Percentiles rank a stretch among this genome's conserved stretches.
Conservation (phyloP, 805 yeast genomes). For the Wickerhamiella bombiphila region DNA sequence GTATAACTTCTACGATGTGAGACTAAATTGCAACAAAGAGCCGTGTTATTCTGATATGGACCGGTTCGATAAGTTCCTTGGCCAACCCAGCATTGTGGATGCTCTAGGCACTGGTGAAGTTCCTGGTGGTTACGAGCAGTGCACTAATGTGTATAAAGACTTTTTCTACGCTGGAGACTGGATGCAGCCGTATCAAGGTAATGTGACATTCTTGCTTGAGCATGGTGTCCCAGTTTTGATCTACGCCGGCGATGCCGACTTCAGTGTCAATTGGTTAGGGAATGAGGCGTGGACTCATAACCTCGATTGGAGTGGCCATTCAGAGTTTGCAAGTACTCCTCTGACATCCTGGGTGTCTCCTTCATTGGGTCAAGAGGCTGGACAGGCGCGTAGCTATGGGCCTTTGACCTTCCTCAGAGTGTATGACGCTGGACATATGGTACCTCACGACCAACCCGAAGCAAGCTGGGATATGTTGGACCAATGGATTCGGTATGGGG, state of each 20-base stretch:
- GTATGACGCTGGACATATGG: conserved; percentile 90
- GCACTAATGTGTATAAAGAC: conserved; percentile 65
- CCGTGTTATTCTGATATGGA: conserved; percentile 66
- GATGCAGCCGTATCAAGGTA: conserved; percentile 72
- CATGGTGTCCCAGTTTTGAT: conserved; percentile 65
- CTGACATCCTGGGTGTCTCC: conserved; percentile 25
- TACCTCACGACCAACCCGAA: conserved; percentile 80
- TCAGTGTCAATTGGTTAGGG: conserved; percentile 91
- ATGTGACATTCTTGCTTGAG: conserved; percentile 56
- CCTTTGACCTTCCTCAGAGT: conserved; percentile 68
- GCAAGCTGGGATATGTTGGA: conserved; percentile 66
- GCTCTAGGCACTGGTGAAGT: conserved; percentile 80
- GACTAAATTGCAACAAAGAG: conserved; percentile 44
- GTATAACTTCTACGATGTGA: conserved; percentile 77
- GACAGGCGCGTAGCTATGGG: conserved; percentile 57
- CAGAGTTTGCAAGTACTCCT: conserved; percentile 33
- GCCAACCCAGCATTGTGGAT: conserved; percentile 53
- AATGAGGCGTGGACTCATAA: conserved; percentile 68
- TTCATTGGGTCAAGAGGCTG: conserved; percentile 29
- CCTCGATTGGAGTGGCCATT: conserved; percentile 49
- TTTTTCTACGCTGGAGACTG: conserved; percentile 83
- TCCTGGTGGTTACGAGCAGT: conserved; percentile 40
- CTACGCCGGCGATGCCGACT: conserved; percentile 93
- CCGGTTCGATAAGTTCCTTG: conserved; percentile 64
- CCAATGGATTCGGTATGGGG: no score